Conservation (phyloP, 2,329 filamentous ascomycete genomes). For the Elsinoe necatrix region DNA sequence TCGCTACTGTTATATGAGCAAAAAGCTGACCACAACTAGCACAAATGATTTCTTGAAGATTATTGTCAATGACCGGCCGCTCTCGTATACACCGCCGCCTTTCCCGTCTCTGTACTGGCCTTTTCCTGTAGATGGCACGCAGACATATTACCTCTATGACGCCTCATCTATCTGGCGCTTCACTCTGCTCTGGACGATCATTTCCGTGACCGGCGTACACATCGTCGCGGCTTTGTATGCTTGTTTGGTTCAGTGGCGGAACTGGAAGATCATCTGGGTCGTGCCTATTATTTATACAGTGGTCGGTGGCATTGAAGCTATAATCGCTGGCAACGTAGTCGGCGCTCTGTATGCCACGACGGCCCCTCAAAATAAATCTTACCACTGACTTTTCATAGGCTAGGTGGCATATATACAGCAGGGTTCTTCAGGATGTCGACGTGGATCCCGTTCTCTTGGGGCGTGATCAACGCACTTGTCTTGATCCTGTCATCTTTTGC, state of each 20-base stretch:
- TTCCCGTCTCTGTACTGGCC: conserved; percentile 83
- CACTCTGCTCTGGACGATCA: conserved; percentile 76
- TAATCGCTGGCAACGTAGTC: conserved; percentile 72
- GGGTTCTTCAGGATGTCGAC: conserved; percentile 88
- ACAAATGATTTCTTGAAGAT: conserved; percentile 37
- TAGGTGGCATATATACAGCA: conserved; percentile 71
- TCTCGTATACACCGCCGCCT: conserved; percentile 56
- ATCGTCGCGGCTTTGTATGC: conserved; percentile 63
- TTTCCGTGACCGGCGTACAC: conserved; percentile 70
- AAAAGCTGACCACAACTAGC: neutral
- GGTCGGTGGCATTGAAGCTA: conserved; percentile 65
- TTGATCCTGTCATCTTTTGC: conserved; percentile 82
- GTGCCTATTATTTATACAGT: conserved; percentile 62
- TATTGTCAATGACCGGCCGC: conserved; percentile 39
- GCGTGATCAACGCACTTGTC: conserved; percentile 70
- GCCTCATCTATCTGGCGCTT: conserved; percentile 76
- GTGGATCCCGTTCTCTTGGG: conserved; percentile 89
- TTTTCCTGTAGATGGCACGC: conserved; percentile 47
- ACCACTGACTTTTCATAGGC: conserved; percentile 37
- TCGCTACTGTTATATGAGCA: neutral
- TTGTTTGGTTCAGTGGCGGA: conserved; percentile 57
- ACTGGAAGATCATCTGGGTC: conserved; percentile 56
- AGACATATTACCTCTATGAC: conserved; percentile 60
- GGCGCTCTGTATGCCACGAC: conserved; percentile 59
- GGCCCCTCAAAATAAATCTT: conserved; percentile 16